These are phyloP conservation scores for Pyrus pyrifolia DNA, from an alignment of 306 rosid species.

Conservation along the genomic window DNA sequence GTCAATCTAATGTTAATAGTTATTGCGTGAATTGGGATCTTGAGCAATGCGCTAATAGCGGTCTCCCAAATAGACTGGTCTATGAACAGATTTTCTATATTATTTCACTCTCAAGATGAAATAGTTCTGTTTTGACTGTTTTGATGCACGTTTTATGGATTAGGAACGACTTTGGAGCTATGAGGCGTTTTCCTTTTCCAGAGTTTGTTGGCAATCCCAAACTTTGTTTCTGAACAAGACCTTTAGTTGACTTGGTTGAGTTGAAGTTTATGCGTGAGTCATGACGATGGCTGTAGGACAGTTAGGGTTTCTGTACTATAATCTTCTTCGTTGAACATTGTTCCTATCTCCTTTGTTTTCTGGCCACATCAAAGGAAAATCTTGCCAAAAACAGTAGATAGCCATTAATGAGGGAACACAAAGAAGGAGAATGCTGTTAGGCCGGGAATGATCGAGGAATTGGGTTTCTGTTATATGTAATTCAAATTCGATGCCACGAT, in stretches of 20 bases:
- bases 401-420: neutral
- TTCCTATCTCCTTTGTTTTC: neutral
- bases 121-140: neutral
- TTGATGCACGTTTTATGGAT: neutral
- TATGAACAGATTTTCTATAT: neutral
- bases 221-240: neutral
- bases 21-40: neutral
- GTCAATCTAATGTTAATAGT: neutral
- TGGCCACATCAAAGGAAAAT: neutral
- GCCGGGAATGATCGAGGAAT: no score
- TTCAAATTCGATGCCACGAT: neutral
- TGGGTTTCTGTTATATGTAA: neutral
- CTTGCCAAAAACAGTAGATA: neutral
- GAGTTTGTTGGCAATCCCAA: neutral
- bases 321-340: neutral
- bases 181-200: neutral
- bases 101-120: neutral
- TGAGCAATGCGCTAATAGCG: neutral
- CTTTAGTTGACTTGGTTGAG: neutral
- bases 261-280: neutral
- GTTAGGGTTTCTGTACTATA: neutral
- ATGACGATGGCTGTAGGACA: neutral
- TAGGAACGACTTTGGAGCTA: neutral
- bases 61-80: neutral
- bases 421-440: no score